These are phyloP conservation scores for Ceratocystis lukuohia DNA, from an alignment of 2,329 filamentous ascomycete species.

Conservation along the genomic window DNA sequence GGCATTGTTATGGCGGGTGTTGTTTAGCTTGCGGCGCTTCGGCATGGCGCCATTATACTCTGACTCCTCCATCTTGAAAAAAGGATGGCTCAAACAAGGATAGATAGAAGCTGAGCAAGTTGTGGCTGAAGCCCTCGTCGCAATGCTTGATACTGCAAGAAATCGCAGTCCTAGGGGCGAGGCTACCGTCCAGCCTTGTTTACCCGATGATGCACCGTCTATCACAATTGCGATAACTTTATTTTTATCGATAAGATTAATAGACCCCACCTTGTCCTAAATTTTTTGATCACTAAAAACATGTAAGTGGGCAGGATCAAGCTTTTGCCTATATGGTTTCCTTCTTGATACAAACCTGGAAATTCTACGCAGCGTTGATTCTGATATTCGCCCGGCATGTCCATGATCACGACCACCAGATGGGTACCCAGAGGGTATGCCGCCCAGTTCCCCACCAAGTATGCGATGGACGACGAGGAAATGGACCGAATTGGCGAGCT, in stretches of 20 bases:
- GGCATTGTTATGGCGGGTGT: constrained; percentile 21
- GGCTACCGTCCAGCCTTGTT: constrained; percentile 13
- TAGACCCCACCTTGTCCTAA: constrained; percentile 15
- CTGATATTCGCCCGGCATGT: constrained; percentile 33
- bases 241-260: constrained; percentile 17
- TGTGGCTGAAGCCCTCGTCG: background rate
- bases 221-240: constrained; percentile 1
- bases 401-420: constrained; percentile 63
- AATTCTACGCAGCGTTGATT: background rate
- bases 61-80: constrained; percentile 14
- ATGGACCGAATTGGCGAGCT: constrained; percentile 62
- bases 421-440: constrained; percentile 69
- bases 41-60: constrained; percentile 30
- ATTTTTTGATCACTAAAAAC: constrained; percentile 10
- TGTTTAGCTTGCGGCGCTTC: constrained; percentile 30
- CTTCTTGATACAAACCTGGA: constrained; percentile 3
- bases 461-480: constrained; percentile 62
- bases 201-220: constrained; percentile 6
- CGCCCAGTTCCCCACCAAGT: constrained; percentile 61
- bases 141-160: background rate
- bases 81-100: too few relatives aligned
- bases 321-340: background rate
- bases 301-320: constrained; percentile 14
- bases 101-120: background rate
- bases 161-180: constrained; percentile 5